A percentile compares a stretch with the other conserved stretches of the same genome.
Evolutionary conservation across 768 basidiomycete species (phyloP).

Genomic region (Boletus barrowsii): DNA sequence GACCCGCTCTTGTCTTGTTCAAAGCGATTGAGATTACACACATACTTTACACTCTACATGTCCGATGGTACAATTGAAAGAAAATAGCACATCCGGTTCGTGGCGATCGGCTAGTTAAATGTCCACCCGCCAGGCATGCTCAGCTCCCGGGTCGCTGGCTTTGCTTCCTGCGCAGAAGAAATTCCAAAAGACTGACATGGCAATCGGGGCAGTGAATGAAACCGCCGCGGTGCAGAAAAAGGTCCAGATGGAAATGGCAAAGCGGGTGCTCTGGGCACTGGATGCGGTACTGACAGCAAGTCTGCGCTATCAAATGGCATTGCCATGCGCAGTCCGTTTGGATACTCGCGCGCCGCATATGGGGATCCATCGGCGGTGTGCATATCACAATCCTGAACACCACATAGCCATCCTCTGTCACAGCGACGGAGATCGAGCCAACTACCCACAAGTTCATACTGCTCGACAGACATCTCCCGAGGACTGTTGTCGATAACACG

Average conservation of each 20-base stretch:
- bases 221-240: constrained; percentile 17
- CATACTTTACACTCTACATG: constrained; percentile 20
- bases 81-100: not conserved
- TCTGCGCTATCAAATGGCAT: constrained; percentile 27
- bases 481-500: constrained; percentile 26
- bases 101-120: constrained; percentile 14
- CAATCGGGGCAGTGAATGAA: constrained; percentile 25
- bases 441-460: constrained; percentile 48
- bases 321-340: constrained; percentile 18
- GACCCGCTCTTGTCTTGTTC: constrained; percentile 21
- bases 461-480: constrained; percentile 40
- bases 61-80: constrained; percentile 14
- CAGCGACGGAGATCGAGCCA: constrained; percentile 36
- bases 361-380: constrained; percentile 35
- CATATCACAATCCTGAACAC: constrained; percentile 25
- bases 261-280: constrained; percentile 5
- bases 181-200: constrained; percentile 18
- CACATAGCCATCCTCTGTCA: constrained; percentile 29
- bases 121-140: constrained; percentile 44
- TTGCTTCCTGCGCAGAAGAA: constrained; percentile 16
- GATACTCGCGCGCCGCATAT: constrained; percentile 22
- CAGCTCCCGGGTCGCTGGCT: constrained; percentile 23
- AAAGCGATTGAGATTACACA: constrained; percentile 9
- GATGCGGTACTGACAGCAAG: constrained; percentile 2
- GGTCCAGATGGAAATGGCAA: constrained; percentile 12